phyloP scores from a whole-genome alignment of 1,284 basidiomycete genomes.

The Pyrrhoderma lamaoense region DNA sequence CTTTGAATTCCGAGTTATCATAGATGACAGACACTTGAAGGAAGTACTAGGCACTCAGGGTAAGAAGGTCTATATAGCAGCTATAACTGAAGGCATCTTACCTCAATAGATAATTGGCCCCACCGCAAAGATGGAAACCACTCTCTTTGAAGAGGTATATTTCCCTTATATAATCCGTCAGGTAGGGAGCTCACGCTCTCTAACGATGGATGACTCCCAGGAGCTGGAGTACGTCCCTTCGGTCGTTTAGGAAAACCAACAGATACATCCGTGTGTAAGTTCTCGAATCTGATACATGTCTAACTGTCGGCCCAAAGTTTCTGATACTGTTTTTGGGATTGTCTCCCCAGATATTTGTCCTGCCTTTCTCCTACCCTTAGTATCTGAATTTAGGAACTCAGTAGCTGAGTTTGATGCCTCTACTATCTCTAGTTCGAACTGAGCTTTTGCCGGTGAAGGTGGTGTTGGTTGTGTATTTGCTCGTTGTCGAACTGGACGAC shows the following conservation, averaged over 20 bases:
- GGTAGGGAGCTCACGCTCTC: constrained; percentile 43
- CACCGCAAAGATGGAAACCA: constrained; percentile 62
- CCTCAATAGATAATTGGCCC: constrained; percentile 59
- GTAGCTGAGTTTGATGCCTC: constrained; percentile 23
- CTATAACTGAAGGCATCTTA: constrained; percentile 25
- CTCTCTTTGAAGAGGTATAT: constrained; percentile 42
- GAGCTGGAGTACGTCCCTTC: constrained; percentile 31
- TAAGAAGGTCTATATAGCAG: background rate
- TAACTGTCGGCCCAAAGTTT: background rate
- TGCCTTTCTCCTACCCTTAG: too few species aligned
- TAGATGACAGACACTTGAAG: constrained; percentile 58
- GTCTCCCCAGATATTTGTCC: too few species aligned
- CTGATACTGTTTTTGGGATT: constrained; percentile 16
- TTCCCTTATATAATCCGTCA: constrained; percentile 58
- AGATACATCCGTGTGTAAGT: constrained; percentile 46
- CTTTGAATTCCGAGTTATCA: constrained; percentile 52
- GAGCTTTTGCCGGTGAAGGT: background rate
- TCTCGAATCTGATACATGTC: constrained; percentile 36
- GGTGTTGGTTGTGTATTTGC: background rate
- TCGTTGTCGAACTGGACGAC: background rate
- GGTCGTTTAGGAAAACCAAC: constrained; percentile 66
- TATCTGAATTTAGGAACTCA: too few species aligned
- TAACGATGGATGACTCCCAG: constrained; percentile 38
- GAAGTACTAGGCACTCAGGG: constrained; percentile 47
- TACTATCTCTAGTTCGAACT: constrained; percentile 26